These are phyloP conservation scores for Xerocomus minutiporus DNA, from an alignment of 1,284 basidiomycete species.

Conservation along the genomic window DNA sequence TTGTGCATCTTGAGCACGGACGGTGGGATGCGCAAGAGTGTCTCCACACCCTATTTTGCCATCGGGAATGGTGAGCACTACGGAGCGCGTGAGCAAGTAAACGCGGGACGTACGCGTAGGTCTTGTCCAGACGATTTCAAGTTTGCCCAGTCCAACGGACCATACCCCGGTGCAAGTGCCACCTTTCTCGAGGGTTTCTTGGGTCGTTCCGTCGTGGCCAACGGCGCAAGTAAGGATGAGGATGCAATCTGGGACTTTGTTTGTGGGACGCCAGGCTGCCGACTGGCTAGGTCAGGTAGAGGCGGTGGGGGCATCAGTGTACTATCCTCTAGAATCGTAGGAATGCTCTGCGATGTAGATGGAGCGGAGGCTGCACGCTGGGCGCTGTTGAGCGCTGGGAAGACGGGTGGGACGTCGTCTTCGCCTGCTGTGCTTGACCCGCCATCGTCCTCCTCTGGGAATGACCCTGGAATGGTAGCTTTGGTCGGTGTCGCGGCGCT, in stretches of 20 bases:
- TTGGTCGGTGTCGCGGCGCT: background rate
- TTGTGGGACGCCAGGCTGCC: conserved; percentile 41
- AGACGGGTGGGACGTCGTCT: conserved; percentile 74
- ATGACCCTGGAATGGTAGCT: conserved; percentile 21
- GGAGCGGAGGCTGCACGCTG: conserved; percentile 53
- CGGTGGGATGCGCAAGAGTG: conserved; percentile 72
- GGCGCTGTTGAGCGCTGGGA: conserved; percentile 76
- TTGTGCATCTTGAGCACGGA: conserved; percentile 84
- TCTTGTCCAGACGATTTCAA: conserved; percentile 77
- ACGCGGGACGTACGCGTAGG: conserved; percentile 51
- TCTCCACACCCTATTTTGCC: conserved; percentile 53
- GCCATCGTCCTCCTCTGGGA: conserved; percentile 44
- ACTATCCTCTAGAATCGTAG: conserved; percentile 49
- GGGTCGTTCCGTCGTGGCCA: conserved; percentile 54
- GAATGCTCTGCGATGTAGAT: conserved; percentile 27
- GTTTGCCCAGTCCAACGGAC: conserved; percentile 92
- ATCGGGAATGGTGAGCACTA: background rate
- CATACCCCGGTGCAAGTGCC: conserved; percentile 86
- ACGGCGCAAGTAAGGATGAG: conserved; percentile 55
- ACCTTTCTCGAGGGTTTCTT: conserved; percentile 67
- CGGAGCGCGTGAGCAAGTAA: background rate
- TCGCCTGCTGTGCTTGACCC: conserved; percentile 56
- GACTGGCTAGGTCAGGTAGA: conserved; percentile 43
- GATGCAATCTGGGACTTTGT: conserved; percentile 25
- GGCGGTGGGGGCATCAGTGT: conserved; percentile 72